phyloP scores from a whole-genome alignment of 805 yeast genomes.

The Ogataea nonfermentans region DNA sequence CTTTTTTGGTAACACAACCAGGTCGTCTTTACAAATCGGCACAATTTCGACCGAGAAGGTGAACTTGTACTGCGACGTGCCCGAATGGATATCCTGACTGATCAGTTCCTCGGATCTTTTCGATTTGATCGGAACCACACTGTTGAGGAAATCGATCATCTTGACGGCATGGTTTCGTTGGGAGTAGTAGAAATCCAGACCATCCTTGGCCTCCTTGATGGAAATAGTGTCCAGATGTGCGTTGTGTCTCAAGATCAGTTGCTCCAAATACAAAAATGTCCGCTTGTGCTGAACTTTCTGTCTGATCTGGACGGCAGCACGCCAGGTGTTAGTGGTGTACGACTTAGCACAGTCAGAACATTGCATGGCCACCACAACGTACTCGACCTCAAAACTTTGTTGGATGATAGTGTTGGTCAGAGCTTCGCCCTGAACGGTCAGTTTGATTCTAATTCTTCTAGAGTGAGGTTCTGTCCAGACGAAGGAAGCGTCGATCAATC shows the following conservation, averaged over 20 bases:
- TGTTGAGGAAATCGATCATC: conserved; percentile 84
- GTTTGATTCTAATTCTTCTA: conserved; percentile 83
- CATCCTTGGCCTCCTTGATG: conserved; percentile 89
- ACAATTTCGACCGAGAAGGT: conserved; percentile 91
- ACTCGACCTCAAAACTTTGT: conserved; percentile 93
- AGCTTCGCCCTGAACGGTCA: conserved; percentile 97
- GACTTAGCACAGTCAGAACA: conserved; percentile 99
- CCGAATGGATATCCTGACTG: conserved; percentile 88
- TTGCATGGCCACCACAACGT: conserved; percentile 90
- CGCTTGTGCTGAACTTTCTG: conserved; percentile 97
- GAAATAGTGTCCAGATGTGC: conserved; percentile 94
- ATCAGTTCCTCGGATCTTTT: conserved; percentile 90
- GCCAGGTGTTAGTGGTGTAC: conserved; percentile 96
- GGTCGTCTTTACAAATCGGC: conserved; percentile 95
- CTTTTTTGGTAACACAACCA: conserved; percentile 86
- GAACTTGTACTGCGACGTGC: conserved; percentile 84
- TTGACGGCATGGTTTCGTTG: conserved; percentile 89
- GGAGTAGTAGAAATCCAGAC: conserved; percentile 89
- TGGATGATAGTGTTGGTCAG: conserved; percentile 88
- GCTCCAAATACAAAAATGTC: conserved; percentile 94
- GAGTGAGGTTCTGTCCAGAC: conserved; percentile 99
- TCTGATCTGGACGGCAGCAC: conserved; percentile 95
- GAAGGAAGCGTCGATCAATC: conserved; percentile 89
- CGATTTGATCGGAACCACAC: conserved; percentile 80
- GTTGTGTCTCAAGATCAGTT: conserved; percentile 84